A percentile compares a stretch with the other conserved stretches of the same genome.
phyloP scores from a whole-genome alignment of 1,284 basidiomycete genomes.

The Caloboletus inedulis region DNA sequence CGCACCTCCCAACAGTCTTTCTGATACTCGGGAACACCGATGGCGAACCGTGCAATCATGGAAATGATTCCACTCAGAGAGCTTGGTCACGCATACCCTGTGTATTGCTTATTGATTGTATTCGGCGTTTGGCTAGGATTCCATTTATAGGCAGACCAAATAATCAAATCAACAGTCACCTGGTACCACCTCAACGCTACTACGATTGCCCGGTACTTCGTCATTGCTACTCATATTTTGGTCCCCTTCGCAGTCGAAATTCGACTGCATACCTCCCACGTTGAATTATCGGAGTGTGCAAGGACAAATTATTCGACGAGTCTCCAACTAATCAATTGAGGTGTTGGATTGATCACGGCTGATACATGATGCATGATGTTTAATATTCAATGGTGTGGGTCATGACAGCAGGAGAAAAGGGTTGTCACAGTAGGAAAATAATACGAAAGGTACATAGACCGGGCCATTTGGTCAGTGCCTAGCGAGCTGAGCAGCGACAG shows the following conservation, averaged over 20 bases:
- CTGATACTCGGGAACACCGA: conserved; percentile 32
- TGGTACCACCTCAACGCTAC: not conserved
- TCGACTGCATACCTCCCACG: not conserved
- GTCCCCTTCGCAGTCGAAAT: not conserved
- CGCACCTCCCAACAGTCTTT: conserved; percentile 3
- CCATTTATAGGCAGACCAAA: not conserved
- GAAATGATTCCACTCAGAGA: conserved; percentile 25
- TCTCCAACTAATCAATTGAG: not conserved
- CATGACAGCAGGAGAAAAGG: not conserved
- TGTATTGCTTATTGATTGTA: conserved; percentile 8
- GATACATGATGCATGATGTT: not conserved
- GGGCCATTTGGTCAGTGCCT: not conserved
- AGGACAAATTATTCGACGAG: not conserved
- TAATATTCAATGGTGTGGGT: not conserved
- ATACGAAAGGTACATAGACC: not conserved
- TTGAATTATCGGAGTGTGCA: not conserved
- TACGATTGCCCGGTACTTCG: not conserved
- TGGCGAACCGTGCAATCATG: conserved; percentile 41
- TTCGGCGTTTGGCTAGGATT: not conserved
- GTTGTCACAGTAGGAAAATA: not conserved
- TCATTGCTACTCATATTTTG: not conserved
- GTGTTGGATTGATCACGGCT: not conserved
- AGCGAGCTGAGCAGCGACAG: not conserved
- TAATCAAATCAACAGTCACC: not conserved
- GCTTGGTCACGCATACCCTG: not conserved